Percentiles rank a stretch among this genome's conserved stretches.
Evolutionary conservation across 2,329 filamentous ascomycete species (phyloP).

Genomic region (Zymoseptoria passerinii): DNA sequence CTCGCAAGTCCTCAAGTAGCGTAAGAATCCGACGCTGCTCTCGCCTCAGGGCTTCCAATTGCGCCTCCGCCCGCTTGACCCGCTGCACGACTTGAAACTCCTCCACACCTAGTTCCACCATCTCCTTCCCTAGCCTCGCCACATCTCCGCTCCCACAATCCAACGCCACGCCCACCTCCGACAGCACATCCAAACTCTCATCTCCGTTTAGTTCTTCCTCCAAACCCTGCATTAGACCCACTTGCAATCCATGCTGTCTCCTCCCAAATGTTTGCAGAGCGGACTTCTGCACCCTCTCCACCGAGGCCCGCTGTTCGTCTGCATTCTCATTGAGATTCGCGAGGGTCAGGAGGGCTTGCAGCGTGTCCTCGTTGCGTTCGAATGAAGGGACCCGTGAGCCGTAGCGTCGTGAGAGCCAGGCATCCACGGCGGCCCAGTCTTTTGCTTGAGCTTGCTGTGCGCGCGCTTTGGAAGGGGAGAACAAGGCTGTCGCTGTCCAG

Average conservation of each 20-base stretch:
- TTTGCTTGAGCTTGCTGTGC: slow-evolving; percentile 74
- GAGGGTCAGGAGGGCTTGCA: slow-evolving; percentile 65
- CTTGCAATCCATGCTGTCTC: slow-evolving; percentile 7
- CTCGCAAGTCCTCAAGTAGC: slow-evolving; percentile 17
- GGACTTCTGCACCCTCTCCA: slow-evolving; percentile 51
- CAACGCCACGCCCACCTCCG: slow-evolving; percentile 31
- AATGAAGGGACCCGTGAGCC: slow-evolving; percentile 59
- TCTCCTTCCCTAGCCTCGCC: slow-evolving; percentile 18
- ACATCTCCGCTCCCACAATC: slow-evolving; percentile 24
- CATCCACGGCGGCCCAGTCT: slow-evolving; percentile 83
- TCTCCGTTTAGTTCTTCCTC: slow-evolving; percentile 21
- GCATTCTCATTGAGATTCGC: slow-evolving; percentile 69
- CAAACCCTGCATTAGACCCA: slow-evolving; percentile 15
- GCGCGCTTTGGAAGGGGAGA: slow-evolving; percentile 57
- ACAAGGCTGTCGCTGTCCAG: slow-evolving; percentile 39
- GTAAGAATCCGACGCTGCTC: slow-evolving; percentile 18
- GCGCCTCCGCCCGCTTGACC: slow-evolving; percentile 16
- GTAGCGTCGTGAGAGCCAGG: slow-evolving; percentile 69
- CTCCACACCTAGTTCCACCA: slow-evolving; percentile 10
- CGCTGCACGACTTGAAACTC: slow-evolving; percentile 25
- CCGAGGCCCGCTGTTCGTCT: slow-evolving; percentile 57
- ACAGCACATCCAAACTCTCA: slow-evolving; percentile 28
- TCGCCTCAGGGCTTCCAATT: slow-evolving; percentile 18
- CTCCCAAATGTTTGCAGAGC: slow-evolving; percentile 48
- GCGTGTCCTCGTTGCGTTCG: slow-evolving; percentile 78